Evolutionary conservation across 2,329 filamentous ascomycete species (phyloP), one percentile per base, ranked within the genome.

Genomic region (Diaporthe sp.): DNA sequence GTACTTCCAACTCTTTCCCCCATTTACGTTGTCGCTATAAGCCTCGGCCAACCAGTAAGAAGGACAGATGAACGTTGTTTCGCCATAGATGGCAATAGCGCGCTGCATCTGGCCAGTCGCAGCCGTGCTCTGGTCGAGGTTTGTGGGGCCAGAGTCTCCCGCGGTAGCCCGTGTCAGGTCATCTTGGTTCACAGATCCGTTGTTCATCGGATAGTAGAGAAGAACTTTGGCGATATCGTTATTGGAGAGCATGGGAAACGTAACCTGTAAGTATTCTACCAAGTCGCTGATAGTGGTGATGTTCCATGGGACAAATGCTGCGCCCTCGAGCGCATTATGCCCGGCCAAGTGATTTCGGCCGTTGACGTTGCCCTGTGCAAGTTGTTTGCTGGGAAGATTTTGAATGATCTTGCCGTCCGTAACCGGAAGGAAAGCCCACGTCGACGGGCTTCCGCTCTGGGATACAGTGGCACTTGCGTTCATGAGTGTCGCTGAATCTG

Each of bases 1-100:
- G 32, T 71, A 71, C 22, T 59, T 71, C 39, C 56, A 71, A 22
- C 68, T 22, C 37, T 71, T 56, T 3, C 68, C 68, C 1, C 68
- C 55, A 3, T 35, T 56, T 13, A 25, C 5, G 39, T 59, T 71
- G 56, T 71, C 27, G 22, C 68, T 71, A 5, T 71, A 71, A 6
- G 68, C 68, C 39, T 71, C 68, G 15, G 68, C 55, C 22, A 71
- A n/a, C 68, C 68, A 71, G 39, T 71, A 71, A 12, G 68, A 61
- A 27, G 68, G 68, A 22, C 68, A 71, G 4, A 59, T 71, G 53
- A 71, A 61, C 19, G 68, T 71, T 8, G 53, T 47, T 35, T 71
- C 68, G 8, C 68, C 68, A n/a, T 71, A 71, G 27, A 71, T 71
- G 13, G 53, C 68, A 32, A 59, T 71, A 8, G 68, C 68, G 13